Evolutionary conservation across 495 filamentous ascomycete species (phyloP).

Genomic region (Penicillium angulare): DNA sequence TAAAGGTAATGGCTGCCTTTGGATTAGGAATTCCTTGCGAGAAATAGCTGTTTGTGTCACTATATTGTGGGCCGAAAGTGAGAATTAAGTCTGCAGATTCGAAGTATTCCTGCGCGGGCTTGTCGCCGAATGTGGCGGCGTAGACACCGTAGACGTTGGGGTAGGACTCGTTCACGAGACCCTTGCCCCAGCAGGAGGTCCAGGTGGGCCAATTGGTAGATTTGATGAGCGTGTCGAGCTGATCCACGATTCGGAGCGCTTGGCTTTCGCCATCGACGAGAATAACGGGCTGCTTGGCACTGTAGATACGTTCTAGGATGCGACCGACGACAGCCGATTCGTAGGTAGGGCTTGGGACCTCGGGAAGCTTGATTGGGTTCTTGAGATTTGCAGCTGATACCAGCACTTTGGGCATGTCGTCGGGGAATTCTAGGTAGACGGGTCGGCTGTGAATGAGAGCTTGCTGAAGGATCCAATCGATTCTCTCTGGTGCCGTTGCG

Average conservation of each 20-base stretch:
- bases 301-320: slow-evolving; percentile 31
- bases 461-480: slow-evolving; percentile 39
- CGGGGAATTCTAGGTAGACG: slow-evolving; percentile 44
- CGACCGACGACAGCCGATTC: slow-evolving; percentile 18
- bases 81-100: slow-evolving; percentile 34
- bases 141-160: slow-evolving; percentile 39
- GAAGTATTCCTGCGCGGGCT: slow-evolving; percentile 23
- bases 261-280: slow-evolving; percentile 35
- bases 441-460: slow-evolving; percentile 39
- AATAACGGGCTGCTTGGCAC: slow-evolving; percentile 34
- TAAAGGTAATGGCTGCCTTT: slow-evolving; percentile 28
- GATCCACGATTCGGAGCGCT: slow-evolving; percentile 22
- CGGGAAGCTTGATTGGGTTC: slow-evolving; percentile 13
- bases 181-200: slow-evolving; percentile 35
- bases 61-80: slow-evolving; percentile 33
- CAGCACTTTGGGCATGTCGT: slow-evolving; percentile 37
- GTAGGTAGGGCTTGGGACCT: slow-evolving; percentile 7
- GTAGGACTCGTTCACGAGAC: slow-evolving; percentile 35
- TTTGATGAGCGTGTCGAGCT: slow-evolving; percentile 29
- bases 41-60: slow-evolving; percentile 38
- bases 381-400: slow-evolving; percentile 26
- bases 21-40: slow-evolving; percentile 27
- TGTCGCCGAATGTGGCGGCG: slow-evolving; percentile 23
- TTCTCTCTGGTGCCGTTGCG: slow-evolving; percentile 31
- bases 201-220: slow-evolving; percentile 33